Evolutionary conservation across 1,284 basidiomycete species (phyloP), one percentile per base, ranked within the genome.

Genomic region (Pholiota adiposa): DNA sequence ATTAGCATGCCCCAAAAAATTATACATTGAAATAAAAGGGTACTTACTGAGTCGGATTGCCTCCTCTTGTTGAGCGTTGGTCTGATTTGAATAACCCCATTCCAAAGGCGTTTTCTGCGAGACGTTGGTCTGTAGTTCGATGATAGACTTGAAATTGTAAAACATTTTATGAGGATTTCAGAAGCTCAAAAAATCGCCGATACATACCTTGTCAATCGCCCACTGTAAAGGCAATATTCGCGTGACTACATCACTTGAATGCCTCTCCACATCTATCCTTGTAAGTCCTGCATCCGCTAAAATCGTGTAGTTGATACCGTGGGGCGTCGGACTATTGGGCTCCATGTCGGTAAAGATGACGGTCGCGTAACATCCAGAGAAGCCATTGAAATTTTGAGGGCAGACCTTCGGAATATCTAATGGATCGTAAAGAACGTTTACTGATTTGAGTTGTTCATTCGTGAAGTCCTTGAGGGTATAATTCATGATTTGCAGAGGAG

Each of bases 221-320:
- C 90, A 89, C 65, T 94, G 92, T 14, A 93, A 69, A 1, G 92
- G 92, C 18, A 93, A 70, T 27, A 90, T 77, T 52, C 88, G 77
- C 55, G 76, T 74, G 70, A 92, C 90, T 66, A 88, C 87, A 73
- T 92, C 90, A 61, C 89, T 87, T 1, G 72, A 80, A 67, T 91
- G 88, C 29, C 78, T 77, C 33, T 79, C 75, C 3, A 92, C 89
- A 65, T 93, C 83, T 60, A 93, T 82, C 58, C 83, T 81, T 27
- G 74, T 73, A 25, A 92, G 74, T 6, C 91, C 90, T 3, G 77
- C 80, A 68, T 93, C 92, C 0, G 84, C 85, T 18, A 81, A 75
- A 51, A 93, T 82, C 0, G 89, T 92, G 67, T 93, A 94, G 66
- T 88, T 86, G 67, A 91, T 70, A 11, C 68, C 69, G 0, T 67